phyloP scores from a whole-genome alignment of 257 asterid genomes.

The Nicotiana otophora region DNA sequence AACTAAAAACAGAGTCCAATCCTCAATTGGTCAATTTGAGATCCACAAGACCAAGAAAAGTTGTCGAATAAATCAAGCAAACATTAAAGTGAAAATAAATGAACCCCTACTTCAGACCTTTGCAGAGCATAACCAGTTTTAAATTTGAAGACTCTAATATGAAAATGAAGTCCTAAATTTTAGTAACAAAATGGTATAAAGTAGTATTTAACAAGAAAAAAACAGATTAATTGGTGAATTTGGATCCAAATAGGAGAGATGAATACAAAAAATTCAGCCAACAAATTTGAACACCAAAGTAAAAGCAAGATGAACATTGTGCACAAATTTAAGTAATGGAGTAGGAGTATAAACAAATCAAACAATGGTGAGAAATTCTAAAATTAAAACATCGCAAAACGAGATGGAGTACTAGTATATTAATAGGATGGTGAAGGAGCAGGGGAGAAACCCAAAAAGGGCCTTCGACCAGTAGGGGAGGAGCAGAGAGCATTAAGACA shows the following conservation, averaged over 20 bases:
- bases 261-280: neutral
- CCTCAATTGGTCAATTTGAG: neutral
- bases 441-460: constrained; percentile 39
- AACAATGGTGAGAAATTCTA: neutral
- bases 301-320: neutral
- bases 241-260: neutral
- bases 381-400: neutral
- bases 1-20: neutral
- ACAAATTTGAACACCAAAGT: neutral
- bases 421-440: constrained; percentile 35
- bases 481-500: constrained; percentile 17
- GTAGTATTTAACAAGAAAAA: too few relatives aligned
- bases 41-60: neutral
- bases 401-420: too few relatives aligned
- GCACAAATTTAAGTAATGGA: neutral
- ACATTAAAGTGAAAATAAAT: neutral
- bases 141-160: too few relatives aligned
- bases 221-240: neutral
- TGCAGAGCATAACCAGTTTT: too few relatives aligned
- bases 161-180: too few relatives aligned
- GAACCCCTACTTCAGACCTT: neutral
- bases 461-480: constrained; percentile 25
- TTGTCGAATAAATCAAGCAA: neutral
- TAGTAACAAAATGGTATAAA: too few relatives aligned
- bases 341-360: neutral